Percentiles rank a stretch among this genome's conserved stretches.
These are phyloP conservation scores for Rhododendron ferrugineum DNA, from an alignment of 148 eudicot species.

Conservation along the genomic window DNA sequence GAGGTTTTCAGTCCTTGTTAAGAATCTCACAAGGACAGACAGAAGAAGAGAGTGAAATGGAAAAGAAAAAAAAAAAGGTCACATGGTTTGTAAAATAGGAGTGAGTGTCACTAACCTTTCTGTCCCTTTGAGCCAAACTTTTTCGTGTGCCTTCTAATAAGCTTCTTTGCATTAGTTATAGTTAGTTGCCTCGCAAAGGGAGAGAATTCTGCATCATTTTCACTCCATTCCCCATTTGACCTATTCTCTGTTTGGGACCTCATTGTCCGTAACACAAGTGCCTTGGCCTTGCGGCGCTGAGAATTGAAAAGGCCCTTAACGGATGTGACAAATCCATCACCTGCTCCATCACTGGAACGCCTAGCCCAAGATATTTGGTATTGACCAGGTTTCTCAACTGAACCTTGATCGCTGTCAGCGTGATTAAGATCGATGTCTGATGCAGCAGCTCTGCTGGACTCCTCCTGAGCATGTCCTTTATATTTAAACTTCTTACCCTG, in stretches of 20 bases:
- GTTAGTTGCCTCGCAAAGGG: constrained; percentile 90
- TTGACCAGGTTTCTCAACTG: constrained; percentile 58
- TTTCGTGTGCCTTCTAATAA: constrained; percentile 85
- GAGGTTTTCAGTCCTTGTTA: neutral
- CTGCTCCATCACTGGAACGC: constrained; percentile 82
- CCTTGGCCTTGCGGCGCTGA: constrained; percentile 93
- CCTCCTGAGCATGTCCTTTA: constrained; percentile 65
- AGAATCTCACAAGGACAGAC: neutral
- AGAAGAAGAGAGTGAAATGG: neutral
- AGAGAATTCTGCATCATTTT: constrained; percentile 81
- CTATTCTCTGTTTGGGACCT: constrained; percentile 83
- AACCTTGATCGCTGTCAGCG: constrained; percentile 79
- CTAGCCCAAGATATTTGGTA: constrained; percentile 53
- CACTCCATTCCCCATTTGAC: constrained; percentile 80
- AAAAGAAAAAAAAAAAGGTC: neutral
- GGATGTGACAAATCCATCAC: constrained; percentile 93
- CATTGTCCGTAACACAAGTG: constrained; percentile 90
- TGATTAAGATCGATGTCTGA: constrained; percentile 64
- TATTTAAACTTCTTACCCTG: constrained; percentile 98
- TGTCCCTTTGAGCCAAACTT: constrained; percentile 74
- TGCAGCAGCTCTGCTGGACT: constrained; percentile 39
- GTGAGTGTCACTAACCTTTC: constrained; percentile 50
- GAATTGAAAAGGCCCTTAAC: constrained; percentile 81
- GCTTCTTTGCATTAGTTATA: constrained; percentile 78
- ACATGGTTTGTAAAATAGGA: neutral